Base-by-base conservation (phyloP, 2,329 filamentous ascomycete genomes). In the Ophiostoma ips region DNA sequence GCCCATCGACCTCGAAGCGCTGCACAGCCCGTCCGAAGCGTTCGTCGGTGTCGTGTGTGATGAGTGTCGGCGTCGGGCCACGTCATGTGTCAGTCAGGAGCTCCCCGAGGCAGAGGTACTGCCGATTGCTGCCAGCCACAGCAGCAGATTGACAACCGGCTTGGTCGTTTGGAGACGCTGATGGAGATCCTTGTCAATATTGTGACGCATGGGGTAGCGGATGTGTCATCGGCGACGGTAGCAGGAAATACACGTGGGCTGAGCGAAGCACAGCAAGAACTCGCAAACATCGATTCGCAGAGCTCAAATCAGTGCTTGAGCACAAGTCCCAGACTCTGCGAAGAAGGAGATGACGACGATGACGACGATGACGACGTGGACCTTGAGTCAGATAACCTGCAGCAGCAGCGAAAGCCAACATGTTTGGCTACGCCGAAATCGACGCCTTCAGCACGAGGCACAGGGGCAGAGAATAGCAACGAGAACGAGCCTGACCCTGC, bases 71-170 rank as follows among this genome's bases (percentile, higher is more conserved):
- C 58, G 66, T 5, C 67, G 73, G 1, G 63, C 65, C 0, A 62
- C 63, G 0, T 53, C 55, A 31, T 76, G 73, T 51, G 57, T 73
- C 28, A 65, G 69, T 50, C 74, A 77, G 54, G 70, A 75, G 36
- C 64, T 66, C 16, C 61, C 55, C 8, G 66, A 71, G 18, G 58
- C 38, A 1, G 34, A 33, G 12, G 63, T 5, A 52, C 55, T 47
- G 7, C 47, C 46, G 1, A 24, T 48, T 2, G 33, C 50, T 1
- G 34, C 50, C 8, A 46, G 19, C 48, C 10, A 55, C 50, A 13
- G 55, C 28, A 57, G 50, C 37, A 51, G 55, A 28, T 59, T 2
- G 53, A 59, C 12, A 61, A 66, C 36, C 59, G 63, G n/a, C 51
- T 66, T 11, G 57, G 58, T 2, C 61, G 64, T 5, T 59, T 69